Evolutionary conservation across 116 monocot genomes (phyloP), one percentile per base, ranked within the genome.

Genomic region (Phalaenopsis hybrid): DNA sequence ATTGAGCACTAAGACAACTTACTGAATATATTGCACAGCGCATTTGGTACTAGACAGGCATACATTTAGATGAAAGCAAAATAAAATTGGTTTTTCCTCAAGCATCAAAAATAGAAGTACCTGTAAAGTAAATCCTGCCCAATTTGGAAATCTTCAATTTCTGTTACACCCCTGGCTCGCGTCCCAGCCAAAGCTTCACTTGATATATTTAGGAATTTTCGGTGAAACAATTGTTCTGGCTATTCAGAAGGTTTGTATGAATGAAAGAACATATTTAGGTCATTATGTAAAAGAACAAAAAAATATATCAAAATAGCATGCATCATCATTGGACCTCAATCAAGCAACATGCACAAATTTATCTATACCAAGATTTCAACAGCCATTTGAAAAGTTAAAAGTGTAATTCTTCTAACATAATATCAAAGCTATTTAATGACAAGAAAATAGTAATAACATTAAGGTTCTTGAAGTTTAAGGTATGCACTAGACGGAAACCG

Each of bases 211-310:
- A 93, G 85, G 45, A 82, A 69, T 55, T 91, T 95, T 76, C 93
- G 86, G 70, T 92, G 98, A 95, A 98, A 98, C 90, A 98, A 86
- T 88, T 92, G 90, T 89, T 98, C 98, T 90, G 98, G 98, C 98
- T 98, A 90, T 92, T 90, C 86, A 84, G 68, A 88, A 93, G 81
- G 44, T 83, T 80, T 7, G 55, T 46, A 77, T 51, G 81, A 7
- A 73, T 83, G 34, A 74, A 74, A 51, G 55, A 77, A 50, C 46
- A 82, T 88, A 86, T 80, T 88, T 89, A 87, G 89, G 83, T 81
- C 55, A 70, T 51, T 41, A 37, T 73, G 8, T 37, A 34, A 4
- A 45, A 72, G 57, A 18, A 74, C 25, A 45, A 46, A 57, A 70
- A 69, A 51, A 51, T 51, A 48, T 48, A 9, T 37, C 6, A 51